Evolutionary conservation across 1,139 yeast species (phyloP), one percentile per base, ranked within the genome.

Genomic region (Debaryomycetaceae sp.): DNA sequence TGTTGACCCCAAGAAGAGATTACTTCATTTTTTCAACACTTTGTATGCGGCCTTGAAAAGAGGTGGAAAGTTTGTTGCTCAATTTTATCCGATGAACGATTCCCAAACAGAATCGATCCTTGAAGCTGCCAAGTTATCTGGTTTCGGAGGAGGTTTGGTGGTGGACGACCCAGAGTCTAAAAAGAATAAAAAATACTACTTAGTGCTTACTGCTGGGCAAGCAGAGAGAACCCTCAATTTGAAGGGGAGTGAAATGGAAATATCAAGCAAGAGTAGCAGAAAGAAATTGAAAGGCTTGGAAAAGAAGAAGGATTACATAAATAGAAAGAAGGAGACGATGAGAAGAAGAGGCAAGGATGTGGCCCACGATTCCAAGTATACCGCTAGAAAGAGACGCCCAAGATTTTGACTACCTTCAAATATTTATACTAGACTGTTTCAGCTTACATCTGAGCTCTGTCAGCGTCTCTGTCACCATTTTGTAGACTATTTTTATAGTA

Each of bases 51-150:
- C 91, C 24, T 73, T 93, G 63, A 85, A 80, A 61, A 80, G 96
- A 62, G 99, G 99, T 36, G 99, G 99, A 5, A 93, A 93, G 64
- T 95, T 91, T 53, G 97, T 88, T 20, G 97, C 97, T 34, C 99
- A 93, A 66, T 93, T 93, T 63, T 93, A 93, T 65, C 99, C 99
- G 8, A 83, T 84, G 64, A 87, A 89, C 62, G 97, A 93, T 53
- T 77, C 75, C 37, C 98, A 93, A 65, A 82, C 85, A 6, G 87
- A 88, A 46, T 76, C 81, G 41, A 89, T 93, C 37, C 70, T 87
- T 48, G 76, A 76, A 34, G 89, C 96, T 17, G 98, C 99, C 5
- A 91, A 90, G 63, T 84, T 87, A 5, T 87, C 98, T 0, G 99
- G 99, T 1, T 93, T 93, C 63, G 95, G 90, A 43, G 98, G 99